A percentile compares a stretch with the other conserved stretches of the same genome.
phyloP scores from a whole-genome alignment of 2,329 filamentous ascomycete species.

The Scytalidium lignicola region DNA sequence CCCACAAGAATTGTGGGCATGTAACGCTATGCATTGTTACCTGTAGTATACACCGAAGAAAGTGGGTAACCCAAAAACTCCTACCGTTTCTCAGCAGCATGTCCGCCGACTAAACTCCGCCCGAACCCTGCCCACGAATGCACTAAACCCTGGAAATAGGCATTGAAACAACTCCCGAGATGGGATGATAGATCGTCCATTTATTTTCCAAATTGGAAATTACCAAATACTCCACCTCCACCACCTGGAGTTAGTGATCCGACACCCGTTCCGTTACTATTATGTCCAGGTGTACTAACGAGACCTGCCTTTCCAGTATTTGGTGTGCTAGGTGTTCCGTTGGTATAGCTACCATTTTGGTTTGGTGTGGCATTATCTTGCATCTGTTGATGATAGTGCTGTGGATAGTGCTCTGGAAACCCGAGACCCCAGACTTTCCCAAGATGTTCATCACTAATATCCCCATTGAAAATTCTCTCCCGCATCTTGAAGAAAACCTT shows the following conservation, averaged over 20 bases:
- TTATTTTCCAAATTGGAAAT: slow-evolving; percentile 43
- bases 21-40: neutral
- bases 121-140: slow-evolving; percentile 3
- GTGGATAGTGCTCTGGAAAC: slow-evolving; percentile 50
- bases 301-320: slow-evolving; percentile 60
- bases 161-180: neutral
- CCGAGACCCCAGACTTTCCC: slow-evolving; percentile 94
- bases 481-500: slow-evolving; percentile 93
- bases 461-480: slow-evolving; percentile 79
- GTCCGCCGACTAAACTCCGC: slow-evolving; percentile 12
- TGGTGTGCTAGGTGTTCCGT: slow-evolving; percentile 57
- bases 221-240: slow-evolving; percentile 69
- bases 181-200: slow-evolving; percentile 9
- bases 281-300: slow-evolving; percentile 44
- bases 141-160: slow-evolving; percentile 4
- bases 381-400: slow-evolving; percentile 32
- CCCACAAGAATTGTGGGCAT: neutral
- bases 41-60: neutral
- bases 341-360: slow-evolving; percentile 47
- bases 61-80: neutral
- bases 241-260: slow-evolving; percentile 75
- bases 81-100: slow-evolving; percentile 1
- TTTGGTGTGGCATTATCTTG: slow-evolving; percentile 45
- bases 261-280: slow-evolving; percentile 51
- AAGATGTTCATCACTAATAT: slow-evolving; percentile 74